These are phyloP conservation scores for Lecanicillium sp. DNA, from an alignment of 2,329 filamentous ascomycete species.

Conservation along the genomic window DNA sequence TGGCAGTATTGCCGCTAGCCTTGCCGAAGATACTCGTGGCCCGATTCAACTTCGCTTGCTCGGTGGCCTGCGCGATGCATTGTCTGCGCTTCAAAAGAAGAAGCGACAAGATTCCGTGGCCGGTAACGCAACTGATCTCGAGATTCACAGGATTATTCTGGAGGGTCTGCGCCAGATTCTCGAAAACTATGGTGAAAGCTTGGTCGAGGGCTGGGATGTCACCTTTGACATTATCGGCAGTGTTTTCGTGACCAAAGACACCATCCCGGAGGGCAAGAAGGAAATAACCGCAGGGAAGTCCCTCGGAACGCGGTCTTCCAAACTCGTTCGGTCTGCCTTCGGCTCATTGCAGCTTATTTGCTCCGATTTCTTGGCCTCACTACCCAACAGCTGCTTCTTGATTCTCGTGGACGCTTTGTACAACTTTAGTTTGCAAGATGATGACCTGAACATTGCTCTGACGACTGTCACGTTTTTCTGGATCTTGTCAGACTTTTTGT, in stretches of 20 bases:
- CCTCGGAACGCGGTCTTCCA: slow-evolving; percentile 56
- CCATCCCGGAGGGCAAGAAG: slow-evolving; percentile 25
- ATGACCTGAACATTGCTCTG: slow-evolving; percentile 91
- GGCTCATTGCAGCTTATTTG: slow-evolving; percentile 86
- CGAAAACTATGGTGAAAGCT: slow-evolving; percentile 79
- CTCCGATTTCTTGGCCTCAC: slow-evolving; percentile 80
- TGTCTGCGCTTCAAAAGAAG: slow-evolving; percentile 47
- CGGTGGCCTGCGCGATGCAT: slow-evolving; percentile 56
- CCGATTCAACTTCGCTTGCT: slow-evolving; percentile 68
- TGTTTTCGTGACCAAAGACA: slow-evolving; percentile 56
- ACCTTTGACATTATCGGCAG: slow-evolving; percentile 80
- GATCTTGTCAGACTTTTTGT: slow-evolving; percentile 87
- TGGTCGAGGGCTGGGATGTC: slow-evolving; percentile 78
- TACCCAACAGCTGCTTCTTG: slow-evolving; percentile 65
- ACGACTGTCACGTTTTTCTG: slow-evolving; percentile 96
- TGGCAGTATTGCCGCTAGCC: slow-evolving; percentile 47
- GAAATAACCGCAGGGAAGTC: slow-evolving; percentile 23
- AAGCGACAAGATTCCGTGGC: slow-evolving; percentile 50
- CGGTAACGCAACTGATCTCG: slow-evolving; percentile 60
- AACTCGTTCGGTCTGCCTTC: slow-evolving; percentile 80
- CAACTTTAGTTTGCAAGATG: slow-evolving; percentile 80
- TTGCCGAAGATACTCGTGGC: slow-evolving; percentile 45
- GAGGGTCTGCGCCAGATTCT: slow-evolving; percentile 77
- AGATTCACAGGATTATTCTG: slow-evolving; percentile 74
- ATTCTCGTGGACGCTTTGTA: slow-evolving; percentile 82